These are phyloP conservation scores for Aureobasidium lini DNA, from an alignment of 2,329 filamentous ascomycete species.

Conservation along the genomic window DNA sequence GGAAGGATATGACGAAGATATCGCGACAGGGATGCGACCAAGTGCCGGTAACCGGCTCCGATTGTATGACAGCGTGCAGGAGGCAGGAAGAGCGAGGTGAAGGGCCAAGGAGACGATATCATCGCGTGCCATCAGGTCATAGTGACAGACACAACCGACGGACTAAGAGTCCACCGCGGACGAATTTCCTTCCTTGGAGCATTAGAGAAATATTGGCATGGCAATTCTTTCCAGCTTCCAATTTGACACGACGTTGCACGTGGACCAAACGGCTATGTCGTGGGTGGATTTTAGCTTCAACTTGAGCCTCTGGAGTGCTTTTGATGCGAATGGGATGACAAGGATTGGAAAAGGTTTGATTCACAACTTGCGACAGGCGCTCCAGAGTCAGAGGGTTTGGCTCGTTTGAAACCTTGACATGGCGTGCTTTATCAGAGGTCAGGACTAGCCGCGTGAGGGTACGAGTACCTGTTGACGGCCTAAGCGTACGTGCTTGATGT, in stretches of 20 bases:
- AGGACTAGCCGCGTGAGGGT: not conserved
- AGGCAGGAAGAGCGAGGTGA: not conserved
- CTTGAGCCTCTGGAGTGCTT: constrained; percentile 11
- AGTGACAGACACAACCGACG: not conserved
- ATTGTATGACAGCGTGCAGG: not conserved
- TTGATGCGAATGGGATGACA: not conserved
- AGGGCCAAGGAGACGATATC: not conserved
- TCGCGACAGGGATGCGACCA: not conserved
- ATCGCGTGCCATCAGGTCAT: not conserved
- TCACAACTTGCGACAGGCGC: not conserved
- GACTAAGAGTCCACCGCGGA: not conserved
- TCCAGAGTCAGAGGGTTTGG: not conserved
- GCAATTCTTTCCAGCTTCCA: not conserved
- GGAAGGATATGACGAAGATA: not conserved
- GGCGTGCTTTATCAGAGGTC: constrained; percentile 5
- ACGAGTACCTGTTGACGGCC: not conserved
- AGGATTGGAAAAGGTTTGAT: constrained; percentile 6
- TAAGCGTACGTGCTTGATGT: constrained; percentile 4
- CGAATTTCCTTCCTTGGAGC: not conserved
- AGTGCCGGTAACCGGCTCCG: constrained; percentile 2
- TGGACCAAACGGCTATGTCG: constrained; percentile 3
- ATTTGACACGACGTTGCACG: constrained; percentile 7
- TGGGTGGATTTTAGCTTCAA: constrained; percentile 6
- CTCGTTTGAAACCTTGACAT: constrained; percentile 10
- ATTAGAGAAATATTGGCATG: not conserved